Conservation (phyloP, 805 yeast genomes). For the Brettanomyces anomalus region DNA sequence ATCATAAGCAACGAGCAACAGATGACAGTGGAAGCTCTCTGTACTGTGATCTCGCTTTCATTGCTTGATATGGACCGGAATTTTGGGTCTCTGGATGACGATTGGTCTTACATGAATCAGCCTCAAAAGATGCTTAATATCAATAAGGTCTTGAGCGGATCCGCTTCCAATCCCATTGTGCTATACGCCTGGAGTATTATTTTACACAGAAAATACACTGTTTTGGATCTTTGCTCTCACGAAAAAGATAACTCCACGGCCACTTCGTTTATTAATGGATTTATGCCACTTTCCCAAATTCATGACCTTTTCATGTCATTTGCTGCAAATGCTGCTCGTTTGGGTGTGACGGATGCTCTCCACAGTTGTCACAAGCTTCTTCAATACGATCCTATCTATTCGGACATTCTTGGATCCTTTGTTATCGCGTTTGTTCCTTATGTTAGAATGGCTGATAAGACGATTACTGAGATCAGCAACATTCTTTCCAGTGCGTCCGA, state of each 20-base stretch:
- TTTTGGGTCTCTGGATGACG: constrained; percentile 31
- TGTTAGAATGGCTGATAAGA: constrained; percentile 34
- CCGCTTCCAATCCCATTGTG: constrained; percentile 38
- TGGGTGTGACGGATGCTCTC: constrained; percentile 39
- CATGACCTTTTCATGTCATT: constrained; percentile 23
- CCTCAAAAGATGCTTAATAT: constrained; percentile 26
- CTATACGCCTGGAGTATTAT: constrained; percentile 62
- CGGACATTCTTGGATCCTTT: constrained; percentile 39
- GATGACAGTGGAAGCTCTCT: constrained; percentile 33
- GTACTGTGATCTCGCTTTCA: constrained; percentile 40
- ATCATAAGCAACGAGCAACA: constrained; percentile 12
- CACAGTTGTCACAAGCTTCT: constrained; percentile 32
- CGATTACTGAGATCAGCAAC: constrained; percentile 32
- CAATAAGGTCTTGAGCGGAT: constrained; percentile 16
- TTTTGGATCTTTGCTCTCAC: constrained; percentile 26
- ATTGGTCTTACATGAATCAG: constrained; percentile 33
- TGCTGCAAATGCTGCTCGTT: constrained; percentile 29
- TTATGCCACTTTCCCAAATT: constrained; percentile 14
- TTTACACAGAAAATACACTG: constrained; percentile 40
- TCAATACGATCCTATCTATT: constrained; percentile 40
- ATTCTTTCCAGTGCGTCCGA: constrained; percentile 39
- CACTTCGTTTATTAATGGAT: constrained; percentile 5
- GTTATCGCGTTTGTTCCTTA: constrained; percentile 40
- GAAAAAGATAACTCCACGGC: constrained; percentile 11
- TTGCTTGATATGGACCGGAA: constrained; percentile 50